Conservation (phyloP, 1,284 basidiomycete genomes). For the Trichosporon sp. region DNA sequence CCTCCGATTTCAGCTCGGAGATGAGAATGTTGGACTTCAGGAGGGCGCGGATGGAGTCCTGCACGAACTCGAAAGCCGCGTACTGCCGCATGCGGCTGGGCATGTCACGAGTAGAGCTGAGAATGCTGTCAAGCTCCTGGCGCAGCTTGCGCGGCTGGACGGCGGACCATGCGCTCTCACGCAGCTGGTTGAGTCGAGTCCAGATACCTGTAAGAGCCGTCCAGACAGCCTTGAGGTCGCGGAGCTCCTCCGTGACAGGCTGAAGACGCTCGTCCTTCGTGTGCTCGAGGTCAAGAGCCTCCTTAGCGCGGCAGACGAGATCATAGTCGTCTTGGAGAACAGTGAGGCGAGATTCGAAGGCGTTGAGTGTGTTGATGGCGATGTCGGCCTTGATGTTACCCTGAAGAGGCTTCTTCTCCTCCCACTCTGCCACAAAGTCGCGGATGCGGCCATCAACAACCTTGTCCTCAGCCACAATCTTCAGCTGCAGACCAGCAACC, state of each 20-base stretch:
- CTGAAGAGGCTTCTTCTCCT: constrained; percentile 71
- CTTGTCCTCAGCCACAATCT: constrained; percentile 99
- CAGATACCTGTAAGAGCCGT: constrained; percentile 96
- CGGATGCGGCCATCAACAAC: constrained; percentile 90
- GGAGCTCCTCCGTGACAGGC: constrained; percentile 89
- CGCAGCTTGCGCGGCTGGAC: constrained; percentile 88
- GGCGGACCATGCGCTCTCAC: constrained; percentile 84
- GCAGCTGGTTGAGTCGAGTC: constrained; percentile 83
- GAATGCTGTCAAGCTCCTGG: constrained; percentile 82
- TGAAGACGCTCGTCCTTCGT: constrained; percentile 84
- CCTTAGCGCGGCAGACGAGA: constrained; percentile 90
- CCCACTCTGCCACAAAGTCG: constrained; percentile 88
- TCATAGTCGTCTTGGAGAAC: constrained; percentile 89
- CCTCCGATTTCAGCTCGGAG: constrained; percentile 92
- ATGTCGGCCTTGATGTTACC: constrained; percentile 91
- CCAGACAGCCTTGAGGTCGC: constrained; percentile 97
- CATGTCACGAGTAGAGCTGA: constrained; percentile 94
- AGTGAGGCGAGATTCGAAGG: constrained; percentile 83
- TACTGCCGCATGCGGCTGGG: constrained; percentile 98
- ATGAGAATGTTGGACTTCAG: constrained; percentile 86
- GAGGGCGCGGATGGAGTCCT: constrained; percentile 77
- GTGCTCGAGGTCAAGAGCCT: constrained; percentile 89
- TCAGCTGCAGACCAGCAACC: constrained; percentile 82
- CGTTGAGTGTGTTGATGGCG: constrained; percentile 90
- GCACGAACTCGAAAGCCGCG: constrained; percentile 96